A percentile compares a stretch with the other conserved stretches of the same genome.
Conservation (phyloP, 345 rosid species). For the Capsella bursapastoris region DNA sequence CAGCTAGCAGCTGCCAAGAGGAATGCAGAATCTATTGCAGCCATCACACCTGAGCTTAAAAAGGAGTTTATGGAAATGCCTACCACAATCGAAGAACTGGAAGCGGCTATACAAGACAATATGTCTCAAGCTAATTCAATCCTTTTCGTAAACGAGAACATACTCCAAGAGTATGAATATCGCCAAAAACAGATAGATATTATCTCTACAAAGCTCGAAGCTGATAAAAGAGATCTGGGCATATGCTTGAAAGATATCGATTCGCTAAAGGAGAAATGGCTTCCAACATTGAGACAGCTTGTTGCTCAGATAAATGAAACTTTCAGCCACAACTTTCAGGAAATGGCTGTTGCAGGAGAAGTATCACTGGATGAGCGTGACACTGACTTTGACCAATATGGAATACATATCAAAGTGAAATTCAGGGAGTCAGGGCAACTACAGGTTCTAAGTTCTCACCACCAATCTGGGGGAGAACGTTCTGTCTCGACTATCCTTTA, state of each 20-base stretch:
- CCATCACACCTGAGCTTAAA: slow-evolving; percentile 78
- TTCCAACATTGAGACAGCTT: slow-evolving; percentile 83
- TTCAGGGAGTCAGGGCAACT: slow-evolving; percentile 91
- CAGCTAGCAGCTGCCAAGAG: slow-evolving; percentile 74
- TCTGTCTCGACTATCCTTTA: slow-evolving; percentile 95
- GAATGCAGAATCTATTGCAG: slow-evolving; percentile 76
- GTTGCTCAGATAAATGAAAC: slow-evolving; percentile 82
- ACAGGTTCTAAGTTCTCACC: slow-evolving; percentile 92
- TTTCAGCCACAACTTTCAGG: slow-evolving; percentile 84
- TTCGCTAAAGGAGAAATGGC: slow-evolving; percentile 82
- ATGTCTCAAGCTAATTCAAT: slow-evolving; percentile 85
- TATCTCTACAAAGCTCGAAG: slow-evolving; percentile 61
- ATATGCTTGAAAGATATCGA: slow-evolving; percentile 70
- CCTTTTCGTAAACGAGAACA: slow-evolving; percentile 78
- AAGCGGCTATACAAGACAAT: slow-evolving; percentile 87
- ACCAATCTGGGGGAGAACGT: slow-evolving; percentile 99
- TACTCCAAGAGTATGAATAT: slow-evolving; percentile 79
- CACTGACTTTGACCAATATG: slow-evolving; percentile 82
- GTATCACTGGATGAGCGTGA: slow-evolving; percentile 85
- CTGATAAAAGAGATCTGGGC: slow-evolving; percentile 59
- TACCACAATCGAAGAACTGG: slow-evolving; percentile 82
- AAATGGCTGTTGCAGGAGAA: slow-evolving; percentile 99
- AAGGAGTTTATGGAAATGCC: slow-evolving; percentile 84
- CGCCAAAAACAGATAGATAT: slow-evolving; percentile 67
- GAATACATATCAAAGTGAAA: slow-evolving; percentile 88